These are phyloP conservation scores for Sisymbrium altissimum DNA, from an alignment of 345 rosid species.

Conservation along the genomic window DNA sequence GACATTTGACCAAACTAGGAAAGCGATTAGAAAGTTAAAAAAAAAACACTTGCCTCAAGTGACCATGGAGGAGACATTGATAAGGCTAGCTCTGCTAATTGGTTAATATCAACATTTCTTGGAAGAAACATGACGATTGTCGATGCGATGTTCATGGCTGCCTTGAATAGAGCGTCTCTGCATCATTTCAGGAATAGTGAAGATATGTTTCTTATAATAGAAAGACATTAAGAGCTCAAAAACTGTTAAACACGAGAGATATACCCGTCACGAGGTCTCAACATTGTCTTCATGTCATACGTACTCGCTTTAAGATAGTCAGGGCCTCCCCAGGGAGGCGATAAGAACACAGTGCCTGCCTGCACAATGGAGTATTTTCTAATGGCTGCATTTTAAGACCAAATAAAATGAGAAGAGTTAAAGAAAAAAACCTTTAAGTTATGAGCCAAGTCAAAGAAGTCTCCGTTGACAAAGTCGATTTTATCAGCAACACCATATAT, in stretches of 20 bases:
- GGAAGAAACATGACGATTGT: conserved; percentile 85
- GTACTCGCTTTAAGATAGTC: conserved; percentile 59
- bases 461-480: conserved; percentile 77
- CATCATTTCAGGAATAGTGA: conserved; percentile 23
- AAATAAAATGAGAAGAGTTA: background rate
- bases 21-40: too few species aligned
- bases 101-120: conserved; percentile 71
- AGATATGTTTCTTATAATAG: background rate
- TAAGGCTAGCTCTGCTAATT: conserved; percentile 76
- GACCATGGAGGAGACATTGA: conserved; percentile 63
- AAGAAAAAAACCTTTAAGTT: conserved; percentile 56
- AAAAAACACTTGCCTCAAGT: conserved; percentile 50
- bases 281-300: conserved; percentile 78
- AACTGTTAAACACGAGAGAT: background rate
- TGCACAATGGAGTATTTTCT: conserved; percentile 14
- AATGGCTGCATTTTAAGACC: background rate
- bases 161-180: conserved; percentile 63
- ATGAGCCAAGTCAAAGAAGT: conserved; percentile 70
- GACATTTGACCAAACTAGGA: background rate
- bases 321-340: conserved; percentile 99
- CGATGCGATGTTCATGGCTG: conserved; percentile 59
- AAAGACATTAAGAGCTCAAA: conserved; percentile 4
- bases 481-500: conserved; percentile 70
- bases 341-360: conserved; percentile 81
- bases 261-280: conserved; percentile 87